These are phyloP conservation scores for Serendipita sp. DNA, from an alignment of 1,284 basidiomycete species.

Conservation along the genomic window DNA sequence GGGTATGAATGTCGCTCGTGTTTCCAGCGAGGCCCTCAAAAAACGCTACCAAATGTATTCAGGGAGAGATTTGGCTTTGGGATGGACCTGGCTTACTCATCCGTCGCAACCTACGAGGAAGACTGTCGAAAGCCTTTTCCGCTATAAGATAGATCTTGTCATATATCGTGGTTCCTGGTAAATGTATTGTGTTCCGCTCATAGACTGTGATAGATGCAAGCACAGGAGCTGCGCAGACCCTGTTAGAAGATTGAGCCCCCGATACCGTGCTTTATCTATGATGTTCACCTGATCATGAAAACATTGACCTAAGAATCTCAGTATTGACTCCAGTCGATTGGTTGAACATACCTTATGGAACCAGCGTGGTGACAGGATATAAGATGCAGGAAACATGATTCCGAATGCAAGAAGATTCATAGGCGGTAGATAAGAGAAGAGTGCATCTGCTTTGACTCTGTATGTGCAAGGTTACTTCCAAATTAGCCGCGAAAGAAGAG, in stretches of 20 bases:
- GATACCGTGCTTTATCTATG: conserved; percentile 10
- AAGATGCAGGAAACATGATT: conserved; percentile 72
- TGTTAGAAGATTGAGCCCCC: conserved; percentile 7
- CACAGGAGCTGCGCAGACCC: conserved; percentile 50
- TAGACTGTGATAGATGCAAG: conserved; percentile 68
- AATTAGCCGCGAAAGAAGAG: background rate
- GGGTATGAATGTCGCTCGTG: conserved; percentile 59
- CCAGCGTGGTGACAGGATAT: conserved; percentile 40
- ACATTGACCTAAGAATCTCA: conserved; percentile 57
- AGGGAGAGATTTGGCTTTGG: conserved; percentile 11
- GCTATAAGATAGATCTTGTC: conserved; percentile 53
- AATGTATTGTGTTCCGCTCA: conserved; percentile 62
- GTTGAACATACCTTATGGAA: conserved; percentile 21
- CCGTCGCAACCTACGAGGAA: conserved; percentile 57
- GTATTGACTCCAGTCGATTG: background rate
- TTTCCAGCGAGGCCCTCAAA: conserved; percentile 65
- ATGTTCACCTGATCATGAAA: conserved; percentile 55
- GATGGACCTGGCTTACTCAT: conserved; percentile 37
- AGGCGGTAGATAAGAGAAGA: conserved; percentile 89
- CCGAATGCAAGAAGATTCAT: conserved; percentile 72
- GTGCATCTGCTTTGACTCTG: conserved; percentile 72
- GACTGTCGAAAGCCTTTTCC: conserved; percentile 54
- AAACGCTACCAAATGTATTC: conserved; percentile 34
- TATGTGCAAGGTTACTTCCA: conserved; percentile 19
- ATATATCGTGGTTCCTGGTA: conserved; percentile 47